phyloP scores from a whole-genome alignment of 106 monocot species.

The Dendrobium officinale region DNA sequence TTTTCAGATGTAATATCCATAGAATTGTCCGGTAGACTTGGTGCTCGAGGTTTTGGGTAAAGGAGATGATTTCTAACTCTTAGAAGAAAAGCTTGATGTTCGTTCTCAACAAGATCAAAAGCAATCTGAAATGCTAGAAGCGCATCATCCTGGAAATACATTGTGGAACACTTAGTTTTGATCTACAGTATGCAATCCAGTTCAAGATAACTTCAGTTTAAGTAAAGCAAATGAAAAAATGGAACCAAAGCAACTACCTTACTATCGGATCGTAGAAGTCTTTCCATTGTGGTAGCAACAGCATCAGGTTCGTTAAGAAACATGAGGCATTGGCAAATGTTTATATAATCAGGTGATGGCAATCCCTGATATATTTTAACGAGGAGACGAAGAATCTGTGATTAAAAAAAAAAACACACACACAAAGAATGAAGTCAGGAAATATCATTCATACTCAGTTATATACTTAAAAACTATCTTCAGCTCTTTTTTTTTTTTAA shows the following conservation, averaged over 20 bases:
- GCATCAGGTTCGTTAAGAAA: constrained; percentile 80
- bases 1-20: constrained; percentile 18
- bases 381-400: constrained; percentile 81
- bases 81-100: constrained; percentile 87
- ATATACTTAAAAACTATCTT: background rate
- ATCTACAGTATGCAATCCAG: background rate
- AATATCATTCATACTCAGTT: background rate
- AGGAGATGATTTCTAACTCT: constrained; percentile 54
- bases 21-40: constrained; percentile 14
- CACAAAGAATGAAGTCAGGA: background rate
- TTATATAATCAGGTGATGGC: constrained; percentile 89
- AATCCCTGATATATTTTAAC: constrained; percentile 81
- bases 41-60: constrained; percentile 12
- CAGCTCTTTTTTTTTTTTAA: background rate
- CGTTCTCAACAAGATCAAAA: constrained; percentile 97
- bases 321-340: constrained; percentile 97
- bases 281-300: constrained; percentile 76
- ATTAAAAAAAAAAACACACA: background rate
- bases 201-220: background rate
- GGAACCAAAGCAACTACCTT: constrained; percentile 38
- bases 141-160: constrained; percentile 73
- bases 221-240: background rate
- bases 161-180: background rate
- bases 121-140: constrained; percentile 92
- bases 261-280: constrained; percentile 60